Conservation (phyloP, 495 filamentous ascomycete species). For the Apodospora peruviana region DNA sequence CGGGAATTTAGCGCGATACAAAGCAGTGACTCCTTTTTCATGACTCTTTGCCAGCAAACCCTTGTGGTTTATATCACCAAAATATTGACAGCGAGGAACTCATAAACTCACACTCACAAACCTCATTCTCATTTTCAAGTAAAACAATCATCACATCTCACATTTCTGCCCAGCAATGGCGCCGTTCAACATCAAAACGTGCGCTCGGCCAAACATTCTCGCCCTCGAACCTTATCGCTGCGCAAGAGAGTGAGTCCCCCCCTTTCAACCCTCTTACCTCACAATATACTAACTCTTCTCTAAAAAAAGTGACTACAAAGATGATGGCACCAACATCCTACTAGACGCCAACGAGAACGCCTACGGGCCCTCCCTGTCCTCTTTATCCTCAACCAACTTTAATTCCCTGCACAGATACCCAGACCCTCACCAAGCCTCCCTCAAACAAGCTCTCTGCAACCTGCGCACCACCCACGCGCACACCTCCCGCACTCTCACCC, state of each 20-base stretch:
- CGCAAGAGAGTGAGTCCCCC: slow-evolving; percentile 64
- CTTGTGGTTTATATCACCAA: not conserved
- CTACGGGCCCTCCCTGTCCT: slow-evolving; percentile 64
- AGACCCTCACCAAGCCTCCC: slow-evolving; percentile 82
- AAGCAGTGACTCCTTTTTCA: slow-evolving; percentile 12
- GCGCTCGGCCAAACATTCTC: slow-evolving; percentile 79
- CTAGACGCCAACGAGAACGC: slow-evolving; percentile 98
- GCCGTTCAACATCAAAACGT: slow-evolving; percentile 69
- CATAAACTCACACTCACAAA: too few relatives aligned
- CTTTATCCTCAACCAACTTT: slow-evolving; percentile 45
- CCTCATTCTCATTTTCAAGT: too few relatives aligned
- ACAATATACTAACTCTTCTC: slow-evolving; percentile 24
- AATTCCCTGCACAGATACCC: slow-evolving; percentile 87
- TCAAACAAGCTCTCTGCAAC: slow-evolving; percentile 83
- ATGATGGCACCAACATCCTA: slow-evolving; percentile 92
- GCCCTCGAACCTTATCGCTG: slow-evolving; percentile 78
- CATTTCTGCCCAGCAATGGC: too few relatives aligned
- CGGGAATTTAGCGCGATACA: not conserved
- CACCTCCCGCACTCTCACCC: slow-evolving; percentile 65
- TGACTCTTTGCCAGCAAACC: slow-evolving; percentile 15
- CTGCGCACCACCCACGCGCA: slow-evolving; percentile 82
- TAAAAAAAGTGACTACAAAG: slow-evolving; percentile 83
- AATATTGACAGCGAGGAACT: too few relatives aligned
- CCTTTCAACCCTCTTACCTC: slow-evolving; percentile 10
- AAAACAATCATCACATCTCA: not conserved